Base-by-base conservation (phyloP, 495 filamentous ascomycete genomes). In the Penicillium antarcticum region DNA sequence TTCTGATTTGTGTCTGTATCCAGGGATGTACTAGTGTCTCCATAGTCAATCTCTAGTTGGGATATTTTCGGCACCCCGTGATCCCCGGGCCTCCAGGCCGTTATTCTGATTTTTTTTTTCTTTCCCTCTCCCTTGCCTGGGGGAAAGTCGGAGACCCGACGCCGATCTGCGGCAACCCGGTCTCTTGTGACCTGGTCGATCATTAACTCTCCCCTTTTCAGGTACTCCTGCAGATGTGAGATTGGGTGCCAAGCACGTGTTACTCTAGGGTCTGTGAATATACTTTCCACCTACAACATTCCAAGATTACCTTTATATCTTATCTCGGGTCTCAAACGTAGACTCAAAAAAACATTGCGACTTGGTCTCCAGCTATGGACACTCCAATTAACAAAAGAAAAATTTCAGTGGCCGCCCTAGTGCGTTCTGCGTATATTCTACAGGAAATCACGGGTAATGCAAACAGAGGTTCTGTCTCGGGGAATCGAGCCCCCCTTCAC, bases 371-470 rank as follows among this genome's bases (percentile, higher is more conserved):
- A 38, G 32, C 23, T 34, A 49, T 41, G 12, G 24, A 47, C 42
- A 48, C 41, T 46, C 41, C 38, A 53, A 61, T 46, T 52, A 13
- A 45, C 54, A 51, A 61, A 61, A 58, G 52, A 50, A 60, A 62
- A 66, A 42, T 56, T 63, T 61, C 53, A 50, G 50, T 46, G 50
- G 35, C 36, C 50, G 60, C 60, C 57, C 57, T 56, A 50, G 55
- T 61, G 60, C 51, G 56, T 63, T 61, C 62, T 63, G 57, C 55
- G 60, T 58, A 63, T 66, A 66, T 61, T 66, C 57, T 66, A 66
- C 62, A 67, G 56, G 58, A 65, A 67, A 60, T 62, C 64, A 65
- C 61, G 53, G 61, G 56, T 58, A 64, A 67, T 67, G 63, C 55
- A 60, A 67, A 63, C 57, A 65, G 57, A 36, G 43, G 53, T 54